A percentile compares a stretch with the other conserved stretches of the same genome.
phyloP scores from a whole-genome alignment of 306 rosid genomes.

The Medicago ruthenica region DNA sequence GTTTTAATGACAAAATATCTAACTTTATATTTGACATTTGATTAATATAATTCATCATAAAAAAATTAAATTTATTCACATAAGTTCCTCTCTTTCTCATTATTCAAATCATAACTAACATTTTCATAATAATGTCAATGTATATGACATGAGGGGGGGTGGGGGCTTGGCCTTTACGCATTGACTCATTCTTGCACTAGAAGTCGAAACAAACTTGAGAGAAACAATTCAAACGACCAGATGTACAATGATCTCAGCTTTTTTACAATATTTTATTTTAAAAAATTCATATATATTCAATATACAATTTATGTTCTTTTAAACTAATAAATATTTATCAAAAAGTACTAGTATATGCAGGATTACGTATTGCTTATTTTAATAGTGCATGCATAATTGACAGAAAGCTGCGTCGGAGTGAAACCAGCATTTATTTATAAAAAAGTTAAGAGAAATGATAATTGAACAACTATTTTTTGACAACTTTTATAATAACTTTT shows the following conservation, averaged over 20 bases:
- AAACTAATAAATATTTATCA: neutral
- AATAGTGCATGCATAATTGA: conserved; percentile 13
- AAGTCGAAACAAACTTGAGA: conserved; percentile 16
- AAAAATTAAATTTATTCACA: conserved; percentile 11
- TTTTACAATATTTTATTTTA: too few relatives aligned
- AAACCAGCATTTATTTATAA: conserved; percentile 12
- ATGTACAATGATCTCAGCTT: too few relatives aligned
- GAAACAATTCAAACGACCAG: neutral
- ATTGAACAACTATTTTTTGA: too few relatives aligned
- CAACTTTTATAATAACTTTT: too few relatives aligned
- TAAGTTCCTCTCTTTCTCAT: neutral
- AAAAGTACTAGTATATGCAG: neutral
- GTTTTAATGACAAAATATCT: neutral
- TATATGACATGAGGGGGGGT: conserved; percentile 26
- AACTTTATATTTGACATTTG: conserved; percentile 3
- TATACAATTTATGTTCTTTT: neutral
- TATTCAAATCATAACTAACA: conserved; percentile 13
- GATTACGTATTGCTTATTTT: conserved; percentile 6
- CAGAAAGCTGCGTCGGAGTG: conserved; percentile 35
- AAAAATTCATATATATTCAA: neutral
- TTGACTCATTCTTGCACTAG: conserved; percentile 37
- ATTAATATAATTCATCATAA: neutral
- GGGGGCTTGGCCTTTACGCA: neutral
- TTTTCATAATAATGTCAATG: conserved; percentile 24
- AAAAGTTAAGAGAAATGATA: too few relatives aligned